A percentile compares a stretch with the other conserved stretches of the same genome.
These are phyloP conservation scores for Purshia tridentata DNA, from an alignment of 306 rosid genomes.

Conservation along the genomic window DNA sequence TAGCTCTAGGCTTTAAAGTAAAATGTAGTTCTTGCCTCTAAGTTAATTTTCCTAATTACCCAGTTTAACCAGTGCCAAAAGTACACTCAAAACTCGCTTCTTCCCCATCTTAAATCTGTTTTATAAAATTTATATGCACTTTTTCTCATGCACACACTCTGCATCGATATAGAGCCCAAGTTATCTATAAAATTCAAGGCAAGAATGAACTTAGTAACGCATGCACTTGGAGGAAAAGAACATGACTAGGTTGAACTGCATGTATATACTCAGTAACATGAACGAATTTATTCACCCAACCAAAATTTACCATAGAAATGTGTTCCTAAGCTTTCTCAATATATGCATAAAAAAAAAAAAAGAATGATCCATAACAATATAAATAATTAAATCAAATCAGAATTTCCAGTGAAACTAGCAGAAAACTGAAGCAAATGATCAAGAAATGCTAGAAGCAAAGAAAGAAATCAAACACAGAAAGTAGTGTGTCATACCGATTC, in stretches of 20 bases:
- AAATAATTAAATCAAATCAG: background rate
- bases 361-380: background rate
- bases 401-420: background rate
- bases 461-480: slow-evolving; percentile 8
- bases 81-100: background rate
- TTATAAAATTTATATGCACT: too few species aligned
- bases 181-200: too few species aligned
- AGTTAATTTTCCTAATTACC: background rate
- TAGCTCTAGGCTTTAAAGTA: background rate
- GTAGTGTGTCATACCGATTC: slow-evolving; percentile 71
- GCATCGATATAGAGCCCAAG: too few species aligned
- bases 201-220: too few species aligned
- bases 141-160: too few species aligned
- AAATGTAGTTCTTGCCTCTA: background rate
- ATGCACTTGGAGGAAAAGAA: too few species aligned
- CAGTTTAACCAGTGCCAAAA: background rate
- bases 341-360: background rate
- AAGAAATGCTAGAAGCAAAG: slow-evolving; percentile 12
- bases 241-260: background rate
- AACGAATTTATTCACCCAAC: background rate
- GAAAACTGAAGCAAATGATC: background rate
- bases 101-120: too few species aligned
- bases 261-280: background rate
- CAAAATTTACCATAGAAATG: background rate
- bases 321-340: background rate